phyloP scores from a whole-genome alignment of 768 basidiomycete genomes.

The Xerocomus potaroensis region DNA sequence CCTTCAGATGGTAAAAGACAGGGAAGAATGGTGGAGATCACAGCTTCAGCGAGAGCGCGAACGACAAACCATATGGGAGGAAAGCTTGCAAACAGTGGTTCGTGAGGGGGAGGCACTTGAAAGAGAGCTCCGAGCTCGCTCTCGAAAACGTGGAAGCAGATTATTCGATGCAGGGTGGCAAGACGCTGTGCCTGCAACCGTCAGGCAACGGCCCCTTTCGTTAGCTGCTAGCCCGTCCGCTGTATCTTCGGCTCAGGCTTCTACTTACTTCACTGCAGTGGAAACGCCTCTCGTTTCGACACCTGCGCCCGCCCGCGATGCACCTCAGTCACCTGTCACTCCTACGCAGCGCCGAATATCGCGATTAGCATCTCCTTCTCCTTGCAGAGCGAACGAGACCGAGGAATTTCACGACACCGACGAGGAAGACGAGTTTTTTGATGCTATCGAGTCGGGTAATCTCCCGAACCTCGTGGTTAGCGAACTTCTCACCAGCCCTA shows the following conservation, averaged over 20 bases:
- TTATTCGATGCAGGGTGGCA: conserved; percentile 40
- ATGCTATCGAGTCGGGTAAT: conserved; percentile 84
- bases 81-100: conserved; percentile 82
- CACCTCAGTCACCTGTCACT: conserved; percentile 16
- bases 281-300: conserved; percentile 18
- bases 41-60: conserved; percentile 62
- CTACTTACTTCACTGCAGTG: conserved; percentile 20
- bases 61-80: conserved; percentile 78
- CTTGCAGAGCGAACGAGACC: conserved; percentile 28
- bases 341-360: conserved; percentile 22
- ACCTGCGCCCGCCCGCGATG: neutral
- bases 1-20: conserved; percentile 60
- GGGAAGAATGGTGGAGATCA: conserved; percentile 78
- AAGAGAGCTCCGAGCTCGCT: conserved; percentile 62
- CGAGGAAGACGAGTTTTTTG: conserved; percentile 96
- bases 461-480: conserved; percentile 74
- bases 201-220: conserved; percentile 22
- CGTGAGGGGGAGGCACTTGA: conserved; percentile 83
- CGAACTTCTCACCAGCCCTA: conserved; percentile 52
- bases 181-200: conserved; percentile 15
- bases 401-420: conserved; percentile 49
- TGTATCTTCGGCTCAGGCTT: conserved; percentile 15
- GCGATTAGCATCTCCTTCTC: conserved; percentile 11
- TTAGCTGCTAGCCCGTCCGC: conserved; percentile 4
- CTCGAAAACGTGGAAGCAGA: conserved; percentile 55